These are phyloP conservation scores for Solanum aculeatissimum DNA, from an alignment of 305 asterid species.

Conservation along the genomic window DNA sequence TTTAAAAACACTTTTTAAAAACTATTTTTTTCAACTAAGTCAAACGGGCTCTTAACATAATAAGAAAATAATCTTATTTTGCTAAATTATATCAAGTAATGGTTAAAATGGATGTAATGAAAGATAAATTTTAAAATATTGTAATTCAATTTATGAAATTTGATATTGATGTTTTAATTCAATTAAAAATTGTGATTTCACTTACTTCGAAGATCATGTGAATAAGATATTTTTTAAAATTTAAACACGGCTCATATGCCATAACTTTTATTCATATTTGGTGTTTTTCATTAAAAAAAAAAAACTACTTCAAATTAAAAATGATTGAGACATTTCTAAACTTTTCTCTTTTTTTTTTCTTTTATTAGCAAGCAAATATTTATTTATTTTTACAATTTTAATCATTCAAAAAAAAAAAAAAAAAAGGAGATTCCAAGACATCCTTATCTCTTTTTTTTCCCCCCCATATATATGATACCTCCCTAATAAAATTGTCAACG, in stretches of 20 bases:
- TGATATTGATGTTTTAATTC: not conserved
- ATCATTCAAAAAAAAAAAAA: not conserved
- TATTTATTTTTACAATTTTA: not conserved
- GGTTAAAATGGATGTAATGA: not conserved
- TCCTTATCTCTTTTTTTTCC: not conserved
- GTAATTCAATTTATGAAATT: not conserved
- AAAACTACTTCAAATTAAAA: not conserved
- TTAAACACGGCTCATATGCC: not conserved
- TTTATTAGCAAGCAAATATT: not conserved
- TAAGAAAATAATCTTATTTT: not conserved
- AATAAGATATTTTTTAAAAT: not conserved
- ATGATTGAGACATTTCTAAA: not conserved
- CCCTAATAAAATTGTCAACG: not conserved
- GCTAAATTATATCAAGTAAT: not conserved
- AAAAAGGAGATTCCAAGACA: not conserved
- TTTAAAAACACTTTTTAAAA: too few relatives aligned
- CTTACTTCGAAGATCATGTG: not conserved
- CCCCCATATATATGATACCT: not conserved
- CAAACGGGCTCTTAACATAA: not conserved
- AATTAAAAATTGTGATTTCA: not conserved
- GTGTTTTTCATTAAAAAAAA: not conserved
- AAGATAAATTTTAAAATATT: not conserved
- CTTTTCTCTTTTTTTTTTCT: not conserved
- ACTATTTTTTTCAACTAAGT: too few relatives aligned
- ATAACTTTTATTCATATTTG: not conserved